Evolutionary conservation across 2,329 filamentous ascomycete species (phyloP).

Genomic region (Xylariaceae sp.): DNA sequence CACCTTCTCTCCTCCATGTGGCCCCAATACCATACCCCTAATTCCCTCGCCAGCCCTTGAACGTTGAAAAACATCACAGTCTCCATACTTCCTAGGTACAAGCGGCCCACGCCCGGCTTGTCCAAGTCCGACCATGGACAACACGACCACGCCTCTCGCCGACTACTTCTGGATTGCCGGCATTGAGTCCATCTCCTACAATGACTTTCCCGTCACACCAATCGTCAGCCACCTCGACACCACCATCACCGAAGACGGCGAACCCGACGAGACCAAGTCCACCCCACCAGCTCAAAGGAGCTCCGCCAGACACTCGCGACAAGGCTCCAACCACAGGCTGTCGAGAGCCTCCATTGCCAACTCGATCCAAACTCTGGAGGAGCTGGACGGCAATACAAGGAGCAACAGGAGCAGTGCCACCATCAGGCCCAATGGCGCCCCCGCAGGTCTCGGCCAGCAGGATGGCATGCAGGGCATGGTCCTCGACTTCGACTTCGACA

Average conservation of each 20-base stretch:
- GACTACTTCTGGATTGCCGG: conserved; percentile 77
- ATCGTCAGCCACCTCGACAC: conserved; percentile 47
- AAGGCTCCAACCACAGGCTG: conserved; percentile 57
- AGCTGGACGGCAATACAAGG: conserved; percentile 54
- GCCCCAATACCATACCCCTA: no score
- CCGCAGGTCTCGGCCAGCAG: conserved; percentile 28
- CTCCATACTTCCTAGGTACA: conserved; percentile 2
- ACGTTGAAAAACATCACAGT: not conserved
- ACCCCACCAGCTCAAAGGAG: conserved; percentile 34
- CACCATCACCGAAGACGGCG: conserved; percentile 63
- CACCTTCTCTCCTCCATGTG: no score
- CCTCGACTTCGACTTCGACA: conserved; percentile 86
- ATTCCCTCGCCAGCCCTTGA: no score
- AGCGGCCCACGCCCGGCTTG: conserved; percentile 16
- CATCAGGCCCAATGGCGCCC: conserved; percentile 47
- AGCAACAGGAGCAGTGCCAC: conserved; percentile 68
- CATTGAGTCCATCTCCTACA: conserved; percentile 65
- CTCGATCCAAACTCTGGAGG: conserved; percentile 57
- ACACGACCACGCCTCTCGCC: conserved; percentile 62
- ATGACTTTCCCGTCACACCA: conserved; percentile 46
- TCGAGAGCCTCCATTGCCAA: conserved; percentile 51
- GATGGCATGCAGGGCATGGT: conserved; percentile 40
- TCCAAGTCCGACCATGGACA: conserved; percentile 51
- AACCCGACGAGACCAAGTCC: conserved; percentile 45
- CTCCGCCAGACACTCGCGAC: conserved; percentile 57